These are phyloP conservation scores for Morella rubra DNA, from an alignment of 306 rosid species.

Conservation along the genomic window DNA sequence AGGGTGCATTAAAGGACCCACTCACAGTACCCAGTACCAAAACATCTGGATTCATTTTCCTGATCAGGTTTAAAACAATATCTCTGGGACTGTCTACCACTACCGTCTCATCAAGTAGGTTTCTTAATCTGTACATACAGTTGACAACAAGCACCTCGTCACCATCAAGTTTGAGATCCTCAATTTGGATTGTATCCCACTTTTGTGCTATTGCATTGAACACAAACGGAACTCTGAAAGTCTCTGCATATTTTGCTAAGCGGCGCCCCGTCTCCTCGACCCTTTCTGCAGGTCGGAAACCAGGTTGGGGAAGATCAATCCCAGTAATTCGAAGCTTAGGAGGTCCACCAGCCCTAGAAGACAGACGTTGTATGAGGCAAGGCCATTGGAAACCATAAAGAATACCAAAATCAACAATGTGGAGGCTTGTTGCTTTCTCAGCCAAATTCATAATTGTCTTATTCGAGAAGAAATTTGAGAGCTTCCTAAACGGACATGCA, in stretches of 20 bases:
- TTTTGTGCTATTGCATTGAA: conserved; percentile 42
- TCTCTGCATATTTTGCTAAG: conserved; percentile 32
- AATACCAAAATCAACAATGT: conserved; percentile 42
- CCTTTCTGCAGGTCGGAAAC: conserved; percentile 43
- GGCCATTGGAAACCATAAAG: conserved; percentile 43
- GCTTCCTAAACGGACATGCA: conserved; percentile 40
- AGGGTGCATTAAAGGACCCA: conserved; percentile 40
- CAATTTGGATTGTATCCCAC: conserved; percentile 41
- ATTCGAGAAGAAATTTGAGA: conserved; percentile 34
- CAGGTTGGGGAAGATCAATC: conserved; percentile 40
- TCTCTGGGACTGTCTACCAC: conserved; percentile 37
- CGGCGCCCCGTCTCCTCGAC: conserved; percentile 38
- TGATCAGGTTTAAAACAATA: conserved; percentile 30
- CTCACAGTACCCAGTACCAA: conserved; percentile 30
- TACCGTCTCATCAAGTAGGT: conserved; percentile 43
- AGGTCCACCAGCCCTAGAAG: conserved; percentile 34
- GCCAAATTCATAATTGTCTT: conserved; percentile 40
- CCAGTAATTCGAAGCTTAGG: conserved; percentile 44
- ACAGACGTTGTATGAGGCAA: conserved; percentile 30
- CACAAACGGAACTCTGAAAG: conserved; percentile 38
- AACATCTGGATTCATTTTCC: conserved; percentile 37
- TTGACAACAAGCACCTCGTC: conserved; percentile 43
- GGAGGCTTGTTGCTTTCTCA: conserved; percentile 36
- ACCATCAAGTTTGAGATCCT: conserved; percentile 38
- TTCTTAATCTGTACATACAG: conserved; percentile 31